These are phyloP conservation scores for Aechmea fasciata DNA, from an alignment of 176 grass and related monocot species.

Conservation along the genomic window DNA sequence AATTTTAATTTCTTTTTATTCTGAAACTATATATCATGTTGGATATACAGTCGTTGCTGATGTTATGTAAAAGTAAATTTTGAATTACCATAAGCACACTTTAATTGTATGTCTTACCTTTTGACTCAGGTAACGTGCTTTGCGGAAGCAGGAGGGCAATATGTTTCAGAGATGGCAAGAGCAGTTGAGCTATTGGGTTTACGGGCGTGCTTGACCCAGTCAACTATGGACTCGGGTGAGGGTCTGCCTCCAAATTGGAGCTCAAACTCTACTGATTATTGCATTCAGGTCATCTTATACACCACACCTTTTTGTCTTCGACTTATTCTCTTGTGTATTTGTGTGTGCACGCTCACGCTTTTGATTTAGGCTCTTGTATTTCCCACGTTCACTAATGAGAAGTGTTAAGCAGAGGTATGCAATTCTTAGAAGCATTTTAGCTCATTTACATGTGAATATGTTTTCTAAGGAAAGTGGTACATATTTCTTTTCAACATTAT, in stretches of 20 bases:
- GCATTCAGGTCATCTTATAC: constrained; percentile 53
- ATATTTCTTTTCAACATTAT: no score
- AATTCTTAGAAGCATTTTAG: no score
- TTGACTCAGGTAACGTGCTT: constrained; percentile 76
- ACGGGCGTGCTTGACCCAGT: constrained; percentile 79
- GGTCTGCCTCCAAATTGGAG: constrained; percentile 78
- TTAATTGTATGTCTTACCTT: not conserved
- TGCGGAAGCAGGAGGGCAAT: constrained; percentile 89
- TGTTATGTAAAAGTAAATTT: no score
- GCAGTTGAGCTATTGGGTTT: constrained; percentile 69
- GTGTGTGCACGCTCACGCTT: no score
- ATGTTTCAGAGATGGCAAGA: constrained; percentile 69
- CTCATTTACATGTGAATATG: no score
- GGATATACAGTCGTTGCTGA: no score
- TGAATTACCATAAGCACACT: not conserved
- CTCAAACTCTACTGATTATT: constrained; percentile 46
- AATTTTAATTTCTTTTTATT: no score
- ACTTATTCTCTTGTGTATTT: not conserved
- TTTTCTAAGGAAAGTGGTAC: no score
- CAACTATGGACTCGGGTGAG: constrained; percentile 76
- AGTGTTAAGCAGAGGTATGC: no score
- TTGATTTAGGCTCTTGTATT: not conserved
- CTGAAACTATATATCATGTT: no score
- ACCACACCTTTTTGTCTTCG: not conserved
- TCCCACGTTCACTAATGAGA: no score